Evolutionary conservation across 495 filamentous ascomycete species (phyloP).

Genomic region (Neurospora tetrasperma): DNA sequence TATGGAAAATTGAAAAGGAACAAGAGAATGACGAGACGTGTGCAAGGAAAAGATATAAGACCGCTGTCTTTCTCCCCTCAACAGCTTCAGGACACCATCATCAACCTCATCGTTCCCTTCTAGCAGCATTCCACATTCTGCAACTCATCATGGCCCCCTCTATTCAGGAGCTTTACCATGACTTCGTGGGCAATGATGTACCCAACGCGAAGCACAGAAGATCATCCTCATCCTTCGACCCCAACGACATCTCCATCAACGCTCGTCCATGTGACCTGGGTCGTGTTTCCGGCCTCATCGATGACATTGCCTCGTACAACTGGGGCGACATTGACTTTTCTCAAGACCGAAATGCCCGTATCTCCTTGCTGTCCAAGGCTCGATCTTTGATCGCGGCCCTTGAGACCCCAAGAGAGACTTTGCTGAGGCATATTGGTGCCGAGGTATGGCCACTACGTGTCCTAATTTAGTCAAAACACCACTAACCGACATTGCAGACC

Average conservation of each 20-base stretch:
- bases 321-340: background rate
- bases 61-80: background rate
- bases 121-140: background rate
- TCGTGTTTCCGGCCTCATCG: conserved; percentile 7
- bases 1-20: background rate
- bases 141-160: background rate
- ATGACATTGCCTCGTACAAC: conserved; percentile 8
- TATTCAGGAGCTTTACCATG: background rate
- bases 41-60: background rate
- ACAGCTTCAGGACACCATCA: background rate
- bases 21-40: background rate
- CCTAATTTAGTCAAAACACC: background rate
- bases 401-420: conserved; percentile 27
- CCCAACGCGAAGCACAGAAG: background rate
- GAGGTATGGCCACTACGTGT: conserved; percentile 10
- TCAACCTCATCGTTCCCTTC: background rate
- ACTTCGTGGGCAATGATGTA: background rate
- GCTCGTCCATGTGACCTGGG: conserved; percentile 6
- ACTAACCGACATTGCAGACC: conserved; percentile 3
- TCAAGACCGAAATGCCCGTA: conserved; percentile 7
- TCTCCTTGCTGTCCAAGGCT: conserved; percentile 17
- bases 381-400: conserved; percentile 18
- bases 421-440: conserved; percentile 25
- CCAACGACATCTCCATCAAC: conserved; percentile 11
- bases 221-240: background rate